Base-by-base conservation (phyloP, 148 eudicot species). In the Rhododendron ferrugineum region DNA sequence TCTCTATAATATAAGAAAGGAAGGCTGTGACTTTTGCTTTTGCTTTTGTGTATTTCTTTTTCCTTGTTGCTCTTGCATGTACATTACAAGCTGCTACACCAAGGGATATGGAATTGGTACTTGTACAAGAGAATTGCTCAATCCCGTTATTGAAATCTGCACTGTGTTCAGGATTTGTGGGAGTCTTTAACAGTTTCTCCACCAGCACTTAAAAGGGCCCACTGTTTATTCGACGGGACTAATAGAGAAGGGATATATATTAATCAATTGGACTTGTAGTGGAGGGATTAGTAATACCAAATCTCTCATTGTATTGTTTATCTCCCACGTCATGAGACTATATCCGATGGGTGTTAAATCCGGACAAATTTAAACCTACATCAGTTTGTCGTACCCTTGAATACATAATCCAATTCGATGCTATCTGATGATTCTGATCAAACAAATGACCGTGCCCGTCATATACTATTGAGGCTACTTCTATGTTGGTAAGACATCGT, bases 71-170 rank as follows among this genome's bases (percentile, higher is more conserved):
- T 40, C n/a, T 16, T 42, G 46, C 77, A 60, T 75, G 76, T 82
- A 82, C 78, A 66, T 77, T 36, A 86, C 82, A 82, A 60, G 85
- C 44, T 82, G 82, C 78, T 36, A 46, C 37, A 82, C 74, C 66
- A 77, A 60, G 40, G 78, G 60, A 37, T 62, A 22, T 76, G 85
- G 18, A 44, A 81, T 54, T 26, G 40, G 62, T 82, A 28, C 42
- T 68, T 68, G 36, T 64, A 79, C 32, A 26, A 40, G 82, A 68
- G 50, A 32, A 58, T 82, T 83, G 83, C 34, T 77, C 8, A 30
- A 14, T 20, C 60, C 23, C 26, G 36, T 28, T 36, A 36, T 82
- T 28, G 26, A 40, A 42, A 66, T 44, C 30, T 62, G 74, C 6
- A 68, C 15, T 30, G 30, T 64, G 70, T 64, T 64, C 30, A n/a